Conservation (phyloP, 345 rosid genomes). For the Salix suchowensis region DNA sequence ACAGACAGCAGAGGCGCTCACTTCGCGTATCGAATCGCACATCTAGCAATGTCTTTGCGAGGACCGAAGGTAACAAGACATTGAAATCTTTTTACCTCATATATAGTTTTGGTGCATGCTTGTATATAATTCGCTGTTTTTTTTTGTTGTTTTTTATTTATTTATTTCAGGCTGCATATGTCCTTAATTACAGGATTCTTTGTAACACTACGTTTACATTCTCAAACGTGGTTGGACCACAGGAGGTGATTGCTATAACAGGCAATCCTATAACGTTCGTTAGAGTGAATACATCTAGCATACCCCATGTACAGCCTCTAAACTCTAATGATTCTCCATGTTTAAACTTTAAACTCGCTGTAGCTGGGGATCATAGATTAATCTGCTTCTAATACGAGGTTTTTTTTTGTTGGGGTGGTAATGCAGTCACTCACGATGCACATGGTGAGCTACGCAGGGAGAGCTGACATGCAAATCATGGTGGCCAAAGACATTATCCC, state of each 20-base stretch:
- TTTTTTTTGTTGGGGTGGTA: neutral
- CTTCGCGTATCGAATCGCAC: constrained; percentile 38
- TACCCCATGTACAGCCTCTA: constrained; percentile 43
- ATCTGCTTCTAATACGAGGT: neutral
- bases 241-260: constrained; percentile 38
- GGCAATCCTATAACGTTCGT: constrained; percentile 44
- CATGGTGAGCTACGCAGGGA: constrained; percentile 64
- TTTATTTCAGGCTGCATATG: constrained; percentile 35
- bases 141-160: no score
- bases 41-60: constrained; percentile 32
- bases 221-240: constrained; percentile 54
- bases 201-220: constrained; percentile 52
- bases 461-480: constrained; percentile 54
- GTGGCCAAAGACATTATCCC: constrained; percentile 64
- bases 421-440: constrained; percentile 57
- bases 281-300: constrained; percentile 32
- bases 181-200: constrained; percentile 41
- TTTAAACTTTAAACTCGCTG: neutral
- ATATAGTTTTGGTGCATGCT: neutral
- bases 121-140: neutral
- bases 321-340: neutral
- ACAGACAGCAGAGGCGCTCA: constrained; percentile 37
- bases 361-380: neutral
- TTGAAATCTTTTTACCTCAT: neutral
- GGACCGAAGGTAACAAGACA: constrained; percentile 40